A percentile compares a stretch with the other conserved stretches of the same genome.
phyloP scores from a whole-genome alignment of 2,329 filamentous ascomycete genomes.

The Curvularia lunata region DNA sequence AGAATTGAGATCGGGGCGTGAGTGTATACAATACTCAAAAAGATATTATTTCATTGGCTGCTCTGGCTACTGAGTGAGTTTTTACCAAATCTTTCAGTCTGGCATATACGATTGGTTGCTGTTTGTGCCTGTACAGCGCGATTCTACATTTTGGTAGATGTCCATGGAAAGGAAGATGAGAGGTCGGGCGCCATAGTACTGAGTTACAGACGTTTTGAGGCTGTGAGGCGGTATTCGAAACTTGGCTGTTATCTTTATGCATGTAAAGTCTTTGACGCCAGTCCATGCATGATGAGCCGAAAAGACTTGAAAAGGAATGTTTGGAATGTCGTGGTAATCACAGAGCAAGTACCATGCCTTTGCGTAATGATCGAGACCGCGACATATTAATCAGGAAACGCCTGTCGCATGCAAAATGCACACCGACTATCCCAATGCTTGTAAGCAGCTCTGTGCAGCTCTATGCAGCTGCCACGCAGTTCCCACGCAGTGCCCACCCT shows the following conservation, averaged over 20 bases:
- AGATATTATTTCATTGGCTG: constrained; percentile 8
- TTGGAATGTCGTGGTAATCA: neutral
- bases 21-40: constrained; percentile 17
- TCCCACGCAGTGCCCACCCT: neutral
- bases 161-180: neutral
- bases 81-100: neutral
- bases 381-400: neutral
- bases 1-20: constrained; percentile 17
- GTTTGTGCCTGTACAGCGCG: neutral
- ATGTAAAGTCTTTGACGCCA: neutral
- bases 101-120: neutral
- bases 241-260: neutral
- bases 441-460: neutral
- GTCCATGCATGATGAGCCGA: neutral
- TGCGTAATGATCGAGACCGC: neutral
- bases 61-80: constrained; percentile 6
- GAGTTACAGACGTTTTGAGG: neutral
- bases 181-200: neutral
- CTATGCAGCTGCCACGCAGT: neutral
- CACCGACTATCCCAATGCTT: neutral
- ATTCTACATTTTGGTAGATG: neutral
- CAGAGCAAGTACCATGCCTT: neutral
- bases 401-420: neutral
- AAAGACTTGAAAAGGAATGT: neutral
- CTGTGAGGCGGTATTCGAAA: neutral